Conservation (phyloP, 1,284 basidiomycete species). For the Austropuccinia psidii region DNA sequence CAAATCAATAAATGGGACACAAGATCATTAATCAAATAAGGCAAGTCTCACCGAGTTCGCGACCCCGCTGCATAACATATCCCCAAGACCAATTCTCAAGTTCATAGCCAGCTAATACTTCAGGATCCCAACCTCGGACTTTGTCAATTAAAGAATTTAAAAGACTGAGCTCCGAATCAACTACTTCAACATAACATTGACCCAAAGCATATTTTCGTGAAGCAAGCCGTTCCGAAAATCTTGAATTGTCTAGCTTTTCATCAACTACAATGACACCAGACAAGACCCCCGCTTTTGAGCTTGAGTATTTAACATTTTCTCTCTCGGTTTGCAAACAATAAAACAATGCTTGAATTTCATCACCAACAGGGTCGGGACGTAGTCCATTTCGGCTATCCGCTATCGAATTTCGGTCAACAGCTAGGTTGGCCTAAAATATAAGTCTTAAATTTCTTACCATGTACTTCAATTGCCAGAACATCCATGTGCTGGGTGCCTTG, state of each 20-base stretch:
- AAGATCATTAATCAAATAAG: not conserved
- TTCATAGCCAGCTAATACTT: conserved; percentile 87
- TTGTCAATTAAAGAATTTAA: conserved; percentile 71
- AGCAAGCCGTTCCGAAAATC: not conserved
- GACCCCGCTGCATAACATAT: conserved; percentile 66
- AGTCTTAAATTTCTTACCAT: conserved; percentile 54
- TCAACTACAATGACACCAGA: conserved; percentile 60
- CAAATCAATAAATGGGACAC: conserved; percentile 1
- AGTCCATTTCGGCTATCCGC: conserved; percentile 52
- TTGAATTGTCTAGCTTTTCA: conserved; percentile 13
- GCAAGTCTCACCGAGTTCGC: conserved; percentile 40
- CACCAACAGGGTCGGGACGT: conserved; percentile 63
- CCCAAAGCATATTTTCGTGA: conserved; percentile 40
- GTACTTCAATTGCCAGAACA: conserved; percentile 71
- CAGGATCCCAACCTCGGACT: conserved; percentile 73
- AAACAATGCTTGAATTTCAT: conserved; percentile 65
- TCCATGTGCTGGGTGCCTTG: conserved; percentile 71
- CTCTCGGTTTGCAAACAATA: conserved; percentile 61
- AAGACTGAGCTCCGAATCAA: conserved; percentile 69
- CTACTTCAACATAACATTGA: conserved; percentile 52
- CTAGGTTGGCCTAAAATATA: not conserved
- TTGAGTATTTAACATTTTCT: conserved; percentile 50
- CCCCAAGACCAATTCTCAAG: conserved; percentile 84
- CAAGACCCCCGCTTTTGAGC: conserved; percentile 49
- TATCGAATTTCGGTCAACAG: not conserved